Conservation (phyloP, 78 protist genomes). For the Guillardia theta region DNA sequence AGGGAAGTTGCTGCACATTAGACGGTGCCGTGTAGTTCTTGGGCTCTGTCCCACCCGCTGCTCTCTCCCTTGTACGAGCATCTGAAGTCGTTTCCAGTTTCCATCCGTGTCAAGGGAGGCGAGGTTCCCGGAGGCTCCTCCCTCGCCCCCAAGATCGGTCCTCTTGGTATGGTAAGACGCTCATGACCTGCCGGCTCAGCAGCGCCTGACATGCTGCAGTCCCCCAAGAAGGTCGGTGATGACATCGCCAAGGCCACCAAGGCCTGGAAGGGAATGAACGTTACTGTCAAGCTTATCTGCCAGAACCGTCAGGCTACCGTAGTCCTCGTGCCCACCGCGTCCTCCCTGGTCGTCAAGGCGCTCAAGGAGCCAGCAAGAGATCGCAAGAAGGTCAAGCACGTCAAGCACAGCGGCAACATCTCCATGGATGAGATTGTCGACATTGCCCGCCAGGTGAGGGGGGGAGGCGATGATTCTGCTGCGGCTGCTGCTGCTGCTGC, state of each 20-base stretch:
- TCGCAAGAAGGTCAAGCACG: slow-evolving; percentile 98
- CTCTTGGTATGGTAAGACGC: slow-evolving; percentile 89
- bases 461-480: too few relatives aligned
- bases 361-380: slow-evolving; percentile 98
- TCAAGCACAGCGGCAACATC: slow-evolving; percentile 94
- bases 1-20: too few relatives aligned
- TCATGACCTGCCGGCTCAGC: not conserved
- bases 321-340: slow-evolving; percentile 93
- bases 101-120: slow-evolving; percentile 94
- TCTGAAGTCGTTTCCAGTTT: slow-evolving; percentile 53
- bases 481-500: too few relatives aligned
- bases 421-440: slow-evolving; percentile 80
- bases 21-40: too few relatives aligned
- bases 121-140: slow-evolving; percentile 91
- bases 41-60: not conserved
- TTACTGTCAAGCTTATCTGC: slow-evolving; percentile 86
- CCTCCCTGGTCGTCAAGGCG: slow-evolving; percentile 92
- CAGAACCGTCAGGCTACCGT: slow-evolving; percentile 95
- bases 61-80: not conserved
- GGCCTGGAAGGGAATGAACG: slow-evolving; percentile 94
- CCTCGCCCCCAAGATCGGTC: slow-evolving; percentile 98
- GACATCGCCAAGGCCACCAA: slow-evolving; percentile 94
- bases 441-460: slow-evolving; percentile 78
- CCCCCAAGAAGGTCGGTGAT: slow-evolving; percentile 97
- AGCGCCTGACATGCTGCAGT: not conserved